Evolutionary conservation across 495 filamentous ascomycete genomes (phyloP), one percentile per base, ranked within the genome.

Genomic region (Neurospora tetrasperma): DNA sequence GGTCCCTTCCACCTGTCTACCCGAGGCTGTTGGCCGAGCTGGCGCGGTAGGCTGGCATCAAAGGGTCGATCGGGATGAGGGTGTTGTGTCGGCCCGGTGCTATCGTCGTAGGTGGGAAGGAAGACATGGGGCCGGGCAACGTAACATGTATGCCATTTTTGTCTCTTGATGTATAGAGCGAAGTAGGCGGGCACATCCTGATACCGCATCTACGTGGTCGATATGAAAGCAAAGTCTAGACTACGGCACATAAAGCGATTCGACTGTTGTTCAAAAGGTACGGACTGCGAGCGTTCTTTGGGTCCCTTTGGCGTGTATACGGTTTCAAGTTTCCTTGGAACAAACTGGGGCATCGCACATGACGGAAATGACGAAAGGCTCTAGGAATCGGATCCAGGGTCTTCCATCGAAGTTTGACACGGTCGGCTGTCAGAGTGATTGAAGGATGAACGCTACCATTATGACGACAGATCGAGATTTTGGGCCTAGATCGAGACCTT

Each of bases 401-500:
- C 69, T 74, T 76, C 71, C 38, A 70, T 48, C 41, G 42, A 59
- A 44, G 72, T 70, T 39, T 69, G 70, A 70, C 40, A 18, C 40
- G 12, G 54, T 31, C 48, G 23, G 48, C 27, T 16, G 23, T 62
- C 23, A 27, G 5, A 31, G 54, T 62, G 70, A 46, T 9, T 42
- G 43, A 71, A 69, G 54, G 40, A 76, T 76, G 73, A 74, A 43
- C 70, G 46, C 73, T 70, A 69, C 74, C 71, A 78, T 73, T 75
- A 44, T 72, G 71, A 71, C 70, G 70, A 59, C 40, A 62, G 78
- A 79, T 79, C 78, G 76, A 74, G 69, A 54, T 75, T 79, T 79
- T 75, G 46, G 73, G 72, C 38, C 59, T 42, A 71, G 76, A 79
- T 79, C 78, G 78, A 77, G 71, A 71, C 72, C 41, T 42, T 40